Evolutionary conservation across 129 eudicot genomes (phyloP).

Genomic region (Erigeron canadensis): DNA sequence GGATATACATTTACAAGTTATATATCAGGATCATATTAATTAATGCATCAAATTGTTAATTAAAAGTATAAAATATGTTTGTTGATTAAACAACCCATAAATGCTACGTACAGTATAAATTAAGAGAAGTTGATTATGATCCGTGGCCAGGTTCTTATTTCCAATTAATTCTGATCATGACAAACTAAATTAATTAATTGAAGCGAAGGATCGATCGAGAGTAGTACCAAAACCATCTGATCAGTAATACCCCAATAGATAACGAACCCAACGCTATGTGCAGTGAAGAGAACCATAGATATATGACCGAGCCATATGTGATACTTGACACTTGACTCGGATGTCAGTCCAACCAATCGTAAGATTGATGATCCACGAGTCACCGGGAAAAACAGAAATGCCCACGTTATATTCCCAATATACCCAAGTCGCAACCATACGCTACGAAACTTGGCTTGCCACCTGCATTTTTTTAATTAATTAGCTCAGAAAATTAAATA

Average conservation of each 20-base stretch:
- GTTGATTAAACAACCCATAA: too few species aligned
- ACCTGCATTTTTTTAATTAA: conserved; percentile 48
- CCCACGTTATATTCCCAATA: conserved; percentile 62
- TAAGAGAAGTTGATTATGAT: too few species aligned
- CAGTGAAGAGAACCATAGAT: conserved; percentile 48
- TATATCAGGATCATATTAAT: too few species aligned
- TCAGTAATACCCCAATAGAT: conserved; percentile 56
- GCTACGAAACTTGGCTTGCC: conserved; percentile 62
- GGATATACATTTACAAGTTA: too few species aligned
- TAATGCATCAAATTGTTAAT: too few species aligned
- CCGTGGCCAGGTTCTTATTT: too few species aligned
- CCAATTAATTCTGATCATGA: too few species aligned
- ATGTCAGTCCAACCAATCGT: conserved; percentile 72
- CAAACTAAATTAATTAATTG: too few species aligned
- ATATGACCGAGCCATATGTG: conserved; percentile 88
- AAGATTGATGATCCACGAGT: conserved; percentile 72
- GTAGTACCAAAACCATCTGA: conserved; percentile 50
- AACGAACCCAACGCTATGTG: conserved; percentile 56
- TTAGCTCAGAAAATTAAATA: too few species aligned
- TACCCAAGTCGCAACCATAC: conserved; percentile 67
- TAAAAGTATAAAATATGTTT: too few species aligned
- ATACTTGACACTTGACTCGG: conserved; percentile 75
- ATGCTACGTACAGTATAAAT: too few species aligned
- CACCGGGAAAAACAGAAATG: conserved; percentile 74
- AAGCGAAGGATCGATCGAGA: not conserved